Conservation (phyloP, 2,329 filamentous ascomycete genomes). For the Hymenotorrendiella dingleyae region DNA sequence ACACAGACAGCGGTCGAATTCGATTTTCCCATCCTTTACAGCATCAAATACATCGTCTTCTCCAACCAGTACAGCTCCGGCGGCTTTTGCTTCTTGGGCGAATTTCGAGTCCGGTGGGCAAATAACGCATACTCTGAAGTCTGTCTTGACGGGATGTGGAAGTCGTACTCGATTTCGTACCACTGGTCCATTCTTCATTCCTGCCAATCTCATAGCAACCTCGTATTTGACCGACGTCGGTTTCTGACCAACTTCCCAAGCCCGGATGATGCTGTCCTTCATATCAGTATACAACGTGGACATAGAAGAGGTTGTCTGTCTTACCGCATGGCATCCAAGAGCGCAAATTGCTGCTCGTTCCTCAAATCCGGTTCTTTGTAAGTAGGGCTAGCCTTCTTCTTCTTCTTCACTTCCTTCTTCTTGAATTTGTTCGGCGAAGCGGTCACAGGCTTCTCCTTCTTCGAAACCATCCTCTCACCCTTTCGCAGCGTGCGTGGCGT, state of each 20-base stretch:
- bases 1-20: slow-evolving; percentile 86
- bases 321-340: slow-evolving; percentile 90
- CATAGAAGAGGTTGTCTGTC: slow-evolving; percentile 23
- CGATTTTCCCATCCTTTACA: slow-evolving; percentile 65
- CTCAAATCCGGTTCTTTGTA: slow-evolving; percentile 33
- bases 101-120: slow-evolving; percentile 74
- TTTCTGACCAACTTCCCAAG: slow-evolving; percentile 80
- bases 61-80: slow-evolving; percentile 78
- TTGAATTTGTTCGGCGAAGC: slow-evolving; percentile 26
- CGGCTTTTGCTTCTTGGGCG: slow-evolving; percentile 66
- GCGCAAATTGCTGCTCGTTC: slow-evolving; percentile 59
- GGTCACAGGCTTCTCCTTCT: slow-evolving; percentile 15
- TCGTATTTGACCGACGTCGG: slow-evolving; percentile 80
- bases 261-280: slow-evolving; percentile 70
- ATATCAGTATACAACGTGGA: slow-evolving; percentile 21
- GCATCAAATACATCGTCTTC: slow-evolving; percentile 80
- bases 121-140: slow-evolving; percentile 84
- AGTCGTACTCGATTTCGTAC: slow-evolving; percentile 83
- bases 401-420: slow-evolving; percentile 28
- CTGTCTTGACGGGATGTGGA: slow-evolving; percentile 83
- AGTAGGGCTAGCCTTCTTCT: slow-evolving; percentile 28
- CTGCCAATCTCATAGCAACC: slow-evolving; percentile 73
- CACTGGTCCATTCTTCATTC: slow-evolving; percentile 78
- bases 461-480: slow-evolving; percentile 19
- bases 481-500: slow-evolving; percentile 8